Conservation (phyloP, 192 early-diverging fungal species). For the Coemansia umbellata region DNA sequence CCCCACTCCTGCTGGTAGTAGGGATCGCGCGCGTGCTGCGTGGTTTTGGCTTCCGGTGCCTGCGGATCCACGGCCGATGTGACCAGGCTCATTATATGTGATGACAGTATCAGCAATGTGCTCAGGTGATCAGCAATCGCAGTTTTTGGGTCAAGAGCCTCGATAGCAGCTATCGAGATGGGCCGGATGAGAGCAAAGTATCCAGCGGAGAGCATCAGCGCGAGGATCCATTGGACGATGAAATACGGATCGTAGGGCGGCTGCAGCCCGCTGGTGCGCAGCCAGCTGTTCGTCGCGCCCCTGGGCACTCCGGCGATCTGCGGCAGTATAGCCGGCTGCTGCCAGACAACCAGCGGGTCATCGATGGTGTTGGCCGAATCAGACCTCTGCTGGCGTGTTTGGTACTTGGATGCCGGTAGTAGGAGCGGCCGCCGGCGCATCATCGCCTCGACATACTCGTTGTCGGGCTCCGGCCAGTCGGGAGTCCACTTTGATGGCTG, state of each 20-base stretch:
- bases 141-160: not conserved
- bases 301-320: slow-evolving; percentile 12
- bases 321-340: slow-evolving; percentile 9
- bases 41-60: slow-evolving; percentile 2
- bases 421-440: slow-evolving; percentile 15
- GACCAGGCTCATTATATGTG: slow-evolving; percentile 15
- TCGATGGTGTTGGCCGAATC: not conserved
- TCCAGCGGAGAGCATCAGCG: slow-evolving; percentile 7
- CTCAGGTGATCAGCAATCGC: not conserved
- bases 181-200: slow-evolving; percentile 25
- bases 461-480: slow-evolving; percentile 38
- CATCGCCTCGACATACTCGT: slow-evolving; percentile 19
- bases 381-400: not conserved
- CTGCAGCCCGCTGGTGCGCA: slow-evolving; percentile 30
- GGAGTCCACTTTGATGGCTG: slow-evolving; percentile 21
- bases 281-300: slow-evolving; percentile 28
- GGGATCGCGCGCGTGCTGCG: slow-evolving; percentile 7
- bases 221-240: slow-evolving; percentile 28
- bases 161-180: not conserved
- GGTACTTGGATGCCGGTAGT: not conserved
- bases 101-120: not conserved
- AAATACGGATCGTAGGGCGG: slow-evolving; percentile 29
- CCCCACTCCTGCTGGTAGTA: slow-evolving; percentile 35
- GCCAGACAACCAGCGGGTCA: slow-evolving; percentile 30
- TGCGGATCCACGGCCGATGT: slow-evolving; percentile 23